These are phyloP conservation scores for Candida peoriensis DNA, from an alignment of 805 yeast species.

Conservation along the genomic window DNA sequence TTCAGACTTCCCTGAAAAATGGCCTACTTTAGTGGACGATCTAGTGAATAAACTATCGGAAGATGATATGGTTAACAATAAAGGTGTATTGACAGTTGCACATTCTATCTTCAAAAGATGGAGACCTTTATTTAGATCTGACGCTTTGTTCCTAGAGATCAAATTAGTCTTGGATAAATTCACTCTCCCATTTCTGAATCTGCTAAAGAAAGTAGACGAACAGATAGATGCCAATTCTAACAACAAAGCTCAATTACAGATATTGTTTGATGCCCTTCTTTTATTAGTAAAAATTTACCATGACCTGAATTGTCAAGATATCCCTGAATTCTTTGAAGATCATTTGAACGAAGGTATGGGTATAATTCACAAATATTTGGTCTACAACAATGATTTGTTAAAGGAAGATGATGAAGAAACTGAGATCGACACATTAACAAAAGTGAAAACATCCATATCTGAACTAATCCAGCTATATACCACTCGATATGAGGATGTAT, in stretches of 20 bases:
- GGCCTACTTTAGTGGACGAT: constrained; percentile 76
- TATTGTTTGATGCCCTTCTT: constrained; percentile 65
- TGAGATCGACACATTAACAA: constrained; percentile 63
- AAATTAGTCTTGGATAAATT: constrained; percentile 81
- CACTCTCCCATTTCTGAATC: constrained; percentile 68
- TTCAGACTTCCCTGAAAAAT: constrained; percentile 87
- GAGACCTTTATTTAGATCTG: constrained; percentile 92
- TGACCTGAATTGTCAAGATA: constrained; percentile 95
- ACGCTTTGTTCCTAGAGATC: constrained; percentile 83
- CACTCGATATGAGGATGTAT: constrained; percentile 87
- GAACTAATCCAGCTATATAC: constrained; percentile 84
- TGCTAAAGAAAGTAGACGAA: constrained; percentile 63
- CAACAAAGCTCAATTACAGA: constrained; percentile 46
- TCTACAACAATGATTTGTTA: constrained; percentile 50
- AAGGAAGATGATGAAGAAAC: constrained; percentile 59
- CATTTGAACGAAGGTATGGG: constrained; percentile 72
- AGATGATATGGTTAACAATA: constrained; percentile 67
- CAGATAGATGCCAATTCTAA: constrained; percentile 44
- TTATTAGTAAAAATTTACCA: constrained; percentile 77
- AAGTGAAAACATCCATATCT: constrained; percentile 74
- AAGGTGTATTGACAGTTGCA: constrained; percentile 85
- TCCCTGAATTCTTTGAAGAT: constrained; percentile 97
- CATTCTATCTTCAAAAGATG: constrained; percentile 95
- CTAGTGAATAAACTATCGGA: constrained; percentile 60
- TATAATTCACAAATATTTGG: constrained; percentile 74